phyloP scores from a whole-genome alignment of 2,329 filamentous ascomycete species.

The Penicillium freii region DNA sequence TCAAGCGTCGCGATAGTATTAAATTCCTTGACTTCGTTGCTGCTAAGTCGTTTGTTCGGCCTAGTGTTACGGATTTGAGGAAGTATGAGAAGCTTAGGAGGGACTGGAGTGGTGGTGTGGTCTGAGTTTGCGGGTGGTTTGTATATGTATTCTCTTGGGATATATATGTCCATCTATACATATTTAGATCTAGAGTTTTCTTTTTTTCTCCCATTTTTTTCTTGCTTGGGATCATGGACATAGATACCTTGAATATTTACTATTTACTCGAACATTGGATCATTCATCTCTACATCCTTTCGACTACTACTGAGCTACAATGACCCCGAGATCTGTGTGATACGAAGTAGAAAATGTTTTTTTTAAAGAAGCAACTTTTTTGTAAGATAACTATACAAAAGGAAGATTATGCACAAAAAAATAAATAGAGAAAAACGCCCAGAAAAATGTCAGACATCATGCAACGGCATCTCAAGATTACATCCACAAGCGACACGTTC shows the following conservation, averaged over 20 bases:
- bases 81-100: constrained; percentile 57
- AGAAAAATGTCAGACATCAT: constrained; percentile 22
- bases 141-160: neutral
- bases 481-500: constrained; percentile 86
- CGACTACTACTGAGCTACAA: neutral
- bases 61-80: constrained; percentile 57
- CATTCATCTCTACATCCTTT: neutral
- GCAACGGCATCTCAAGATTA: constrained; percentile 37
- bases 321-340: neutral
- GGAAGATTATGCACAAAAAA: constrained; percentile 28
- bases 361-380: constrained; percentile 28
- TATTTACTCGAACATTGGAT: neutral
- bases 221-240: constrained; percentile 3
- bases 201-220: neutral
- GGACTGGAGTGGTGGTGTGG: constrained; percentile 46
- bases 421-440: constrained; percentile 21
- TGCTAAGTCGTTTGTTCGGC: constrained; percentile 42
- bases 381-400: constrained; percentile 29
- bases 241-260: constrained; percentile 11
- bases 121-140: constrained; percentile 17
- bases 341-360: neutral
- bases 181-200: constrained; percentile 1
- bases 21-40: constrained; percentile 45
- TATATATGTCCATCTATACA: neutral
- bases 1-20: constrained; percentile 50